These are phyloP conservation scores for Puccinellia tenuiflora DNA, from an alignment of 176 grass and related monocot species.

Conservation along the genomic window DNA sequence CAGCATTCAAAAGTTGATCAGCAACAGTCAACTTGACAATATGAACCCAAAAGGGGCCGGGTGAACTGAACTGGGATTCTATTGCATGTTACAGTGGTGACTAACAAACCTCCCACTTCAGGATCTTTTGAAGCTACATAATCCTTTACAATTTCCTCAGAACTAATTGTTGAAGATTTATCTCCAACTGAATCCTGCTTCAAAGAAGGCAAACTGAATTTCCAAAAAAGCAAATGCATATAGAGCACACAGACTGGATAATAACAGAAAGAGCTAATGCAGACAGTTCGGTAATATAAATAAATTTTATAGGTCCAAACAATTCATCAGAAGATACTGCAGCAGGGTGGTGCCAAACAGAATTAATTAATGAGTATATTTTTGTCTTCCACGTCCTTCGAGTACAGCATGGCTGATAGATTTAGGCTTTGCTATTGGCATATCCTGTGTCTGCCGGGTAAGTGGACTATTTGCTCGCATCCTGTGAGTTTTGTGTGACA, in stretches of 20 bases:
- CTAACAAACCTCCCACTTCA: slow-evolving; percentile 40
- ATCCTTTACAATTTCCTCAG: slow-evolving; percentile 28
- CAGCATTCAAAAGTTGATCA: slow-evolving; percentile 25
- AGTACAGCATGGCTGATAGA: neutral
- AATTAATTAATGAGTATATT: neutral
- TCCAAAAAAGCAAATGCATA: neutral
- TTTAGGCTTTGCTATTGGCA: neutral
- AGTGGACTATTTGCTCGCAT: neutral
- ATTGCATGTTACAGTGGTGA: neutral
- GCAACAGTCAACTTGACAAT: slow-evolving; percentile 1
- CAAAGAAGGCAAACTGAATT: slow-evolving; percentile 3
- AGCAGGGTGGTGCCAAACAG: neutral
- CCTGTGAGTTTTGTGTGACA: neutral
- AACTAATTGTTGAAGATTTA: slow-evolving; percentile 12
- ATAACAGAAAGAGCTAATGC: slow-evolving; percentile 3
- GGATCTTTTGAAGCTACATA: slow-evolving; percentile 28
- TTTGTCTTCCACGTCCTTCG: neutral
- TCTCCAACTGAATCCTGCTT: slow-evolving; percentile 22
- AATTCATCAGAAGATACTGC: neutral
- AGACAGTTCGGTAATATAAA: neutral
- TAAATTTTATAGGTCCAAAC: neutral
- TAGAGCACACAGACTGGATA: neutral
- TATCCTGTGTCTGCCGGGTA: neutral
- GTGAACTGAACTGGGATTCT: slow-evolving; percentile 13
- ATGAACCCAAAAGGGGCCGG: neutral